Conservation (phyloP, 768 basidiomycete genomes). For the Rhodotorula graminis region DNA sequence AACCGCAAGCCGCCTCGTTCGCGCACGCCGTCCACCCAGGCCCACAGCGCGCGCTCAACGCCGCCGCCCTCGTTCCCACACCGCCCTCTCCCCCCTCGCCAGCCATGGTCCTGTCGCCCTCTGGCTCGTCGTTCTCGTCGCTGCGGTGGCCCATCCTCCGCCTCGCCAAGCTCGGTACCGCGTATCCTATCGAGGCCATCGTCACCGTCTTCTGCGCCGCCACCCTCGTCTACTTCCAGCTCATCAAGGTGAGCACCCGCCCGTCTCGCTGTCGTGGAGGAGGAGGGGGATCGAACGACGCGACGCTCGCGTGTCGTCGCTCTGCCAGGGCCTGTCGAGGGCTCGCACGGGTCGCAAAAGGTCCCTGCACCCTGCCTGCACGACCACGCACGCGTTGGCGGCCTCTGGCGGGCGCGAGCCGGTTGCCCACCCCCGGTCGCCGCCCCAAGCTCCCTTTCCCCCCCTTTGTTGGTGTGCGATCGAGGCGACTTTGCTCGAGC, state of each 20-base stretch:
- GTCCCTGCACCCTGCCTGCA: too few species aligned
- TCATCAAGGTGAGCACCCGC: constrained; percentile 63
- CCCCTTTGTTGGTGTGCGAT: too few species aligned
- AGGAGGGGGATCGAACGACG: neutral
- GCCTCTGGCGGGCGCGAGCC: too few species aligned
- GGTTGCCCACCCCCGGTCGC: too few species aligned
- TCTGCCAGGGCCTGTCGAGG: neutral
- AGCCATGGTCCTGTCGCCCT: constrained; percentile 34
- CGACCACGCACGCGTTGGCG: too few species aligned
- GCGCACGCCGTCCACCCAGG: neutral
- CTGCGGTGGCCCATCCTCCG: constrained; percentile 24
- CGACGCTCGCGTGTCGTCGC: neutral
- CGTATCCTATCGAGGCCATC: constrained; percentile 41
- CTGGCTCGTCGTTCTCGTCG: constrained; percentile 30
- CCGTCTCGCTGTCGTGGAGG: constrained; percentile 7
- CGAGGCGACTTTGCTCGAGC: too few species aligned
- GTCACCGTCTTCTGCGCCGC: constrained; percentile 82
- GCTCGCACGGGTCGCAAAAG: too few species aligned
- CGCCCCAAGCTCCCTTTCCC: too few species aligned
- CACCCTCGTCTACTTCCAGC: constrained; percentile 91
- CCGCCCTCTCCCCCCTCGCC: neutral
- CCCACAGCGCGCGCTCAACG: neutral
- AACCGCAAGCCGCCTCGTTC: neutral
- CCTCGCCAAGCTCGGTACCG: constrained; percentile 31
- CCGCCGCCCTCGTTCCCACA: too few species aligned